phyloP scores from a whole-genome alignment of 345 rosid genomes.

The Eutrema yunnanense region DNA sequence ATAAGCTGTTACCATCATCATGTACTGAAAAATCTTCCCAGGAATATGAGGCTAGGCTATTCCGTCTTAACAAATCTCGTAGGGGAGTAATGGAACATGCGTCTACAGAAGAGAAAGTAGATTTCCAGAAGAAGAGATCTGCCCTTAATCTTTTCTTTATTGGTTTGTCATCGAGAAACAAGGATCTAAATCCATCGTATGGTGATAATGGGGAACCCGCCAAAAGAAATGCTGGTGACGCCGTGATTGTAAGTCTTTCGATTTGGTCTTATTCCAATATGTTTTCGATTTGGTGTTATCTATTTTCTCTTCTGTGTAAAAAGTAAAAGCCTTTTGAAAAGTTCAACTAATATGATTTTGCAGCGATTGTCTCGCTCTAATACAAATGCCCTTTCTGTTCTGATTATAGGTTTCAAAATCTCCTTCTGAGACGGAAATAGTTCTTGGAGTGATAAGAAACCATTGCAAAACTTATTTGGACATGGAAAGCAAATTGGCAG shows the following conservation, averaged over 20 bases:
- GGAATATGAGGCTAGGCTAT: conserved; percentile 90
- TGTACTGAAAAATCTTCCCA: conserved; percentile 27
- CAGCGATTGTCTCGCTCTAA: background rate
- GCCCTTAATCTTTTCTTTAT: conserved; percentile 75
- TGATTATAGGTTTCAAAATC: conserved; percentile 64
- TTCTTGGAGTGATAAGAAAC: conserved; percentile 83
- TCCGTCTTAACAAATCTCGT: conserved; percentile 63
- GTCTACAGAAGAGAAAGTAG: conserved; percentile 82
- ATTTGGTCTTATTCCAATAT: background rate
- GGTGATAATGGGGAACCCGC: conserved; percentile 39
- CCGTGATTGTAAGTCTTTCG: conserved; percentile 55
- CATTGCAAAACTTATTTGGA: conserved; percentile 61
- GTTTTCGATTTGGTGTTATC: background rate
- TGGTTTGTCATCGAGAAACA: conserved; percentile 52
- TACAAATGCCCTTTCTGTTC: background rate
- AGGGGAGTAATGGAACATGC: conserved; percentile 64
- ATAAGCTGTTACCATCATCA: background rate
- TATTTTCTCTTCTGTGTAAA: background rate
- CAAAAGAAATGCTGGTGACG: conserved; percentile 63
- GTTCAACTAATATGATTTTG: background rate
- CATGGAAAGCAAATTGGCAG: conserved; percentile 7
- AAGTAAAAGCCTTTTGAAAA: background rate
- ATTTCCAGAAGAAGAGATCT: conserved; percentile 66
- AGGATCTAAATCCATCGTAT: conserved; percentile 32
- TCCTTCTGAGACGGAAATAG: conserved; percentile 79